Evolutionary conservation across 2,329 filamentous ascomycete genomes (phyloP), one percentile per base, ranked within the genome.

Genomic region (Phoma sp.): DNA sequence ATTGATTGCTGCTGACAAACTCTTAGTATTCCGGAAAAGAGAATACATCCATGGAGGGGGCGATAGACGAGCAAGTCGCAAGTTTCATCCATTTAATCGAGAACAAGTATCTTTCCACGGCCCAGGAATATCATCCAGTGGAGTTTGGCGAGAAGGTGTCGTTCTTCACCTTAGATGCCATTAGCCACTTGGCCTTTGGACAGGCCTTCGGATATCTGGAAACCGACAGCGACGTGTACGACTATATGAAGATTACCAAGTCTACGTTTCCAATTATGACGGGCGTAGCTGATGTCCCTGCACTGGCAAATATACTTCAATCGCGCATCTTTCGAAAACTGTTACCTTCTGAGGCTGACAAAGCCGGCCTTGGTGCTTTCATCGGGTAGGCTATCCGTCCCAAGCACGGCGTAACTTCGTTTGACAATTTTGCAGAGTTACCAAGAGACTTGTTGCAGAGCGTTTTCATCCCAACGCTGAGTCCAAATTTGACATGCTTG

Each of bases 141-240:
- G 81, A 85, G 46, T 68, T 81, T 49, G 79, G 72, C 2, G 68
- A 70, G 3, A 81, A 81, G 52, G 71, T 76, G 2, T 80, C 82
- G 32, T 85, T 75, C 67, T 80, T 85, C 46, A 82, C 82, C 1
- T 72, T 85, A 6, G 84, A 85, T 57, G 77, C 83, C 43, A 82
- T 85, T 55, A 81, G 77, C 25, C 77, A 77, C 32, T 64, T 85
- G 2, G 80, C 80, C 0, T 83, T 84, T 55, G 83, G 82, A 6
- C 60, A 76, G 15, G 65, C 80, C 0, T 83, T 83, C 58, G 82
- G 82, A 1, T 82, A 79, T 59, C 68, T 85, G 15, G 71, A 72
- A 15, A 66, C 76, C 2, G 82, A 85, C 45, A 64, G 73, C 9
- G 82, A 85, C 57, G 54, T 81, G 0, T 77, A 78, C 43, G 61